Base-by-base conservation (phyloP, 2,329 filamentous ascomycete genomes). In the Fusarium redolens region DNA sequence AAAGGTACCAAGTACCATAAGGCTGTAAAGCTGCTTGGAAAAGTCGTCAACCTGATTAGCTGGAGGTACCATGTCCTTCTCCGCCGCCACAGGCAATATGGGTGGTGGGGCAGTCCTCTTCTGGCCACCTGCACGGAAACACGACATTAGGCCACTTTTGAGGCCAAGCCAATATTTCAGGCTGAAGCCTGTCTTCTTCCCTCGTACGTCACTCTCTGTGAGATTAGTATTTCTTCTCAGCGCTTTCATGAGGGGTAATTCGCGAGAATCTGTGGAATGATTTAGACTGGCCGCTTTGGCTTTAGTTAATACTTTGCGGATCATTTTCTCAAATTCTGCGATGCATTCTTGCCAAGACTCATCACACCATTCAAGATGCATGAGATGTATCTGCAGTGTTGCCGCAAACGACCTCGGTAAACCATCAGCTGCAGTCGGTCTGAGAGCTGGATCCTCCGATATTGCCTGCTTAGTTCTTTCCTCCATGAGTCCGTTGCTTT, bases 1-100 rank as follows among this genome's bases (percentile, higher is more conserved):
- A n/a, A 71, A 71, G 1, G 44, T 57, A 6, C 63, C 66, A 3
- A 71, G 65, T 4, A 51, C 40, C 33, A 22, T 22, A 20, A 68
- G 50, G 4, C 25, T 43, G 3, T 48, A 30, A 10, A 40, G 18
- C 9, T 38, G 56, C 20, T 50, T 40, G 28, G 28, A 28, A 28
- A 28, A 28, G 7, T 28, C 7, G 28, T 28, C 28, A 28, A 6
- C 28, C 28, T 28, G 28, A 7, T 28, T 28, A 28, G 28, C 28
- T 28, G 6, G 28, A 28, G 28, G 28, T 28, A 28, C 28, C 28
- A 28, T 28, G 28, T 28, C 28, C 28, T 38, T 58, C 25, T 48
- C 28, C 4, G 44, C 41, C 14, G 55, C 22, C 28, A 30, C 10
- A 30, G 54, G 54, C 3, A 35, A 8, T 12, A 38, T 13, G n/a